Conservation (phyloP, 2,329 filamentous ascomycete genomes). For the Fusarium setosum region DNA sequence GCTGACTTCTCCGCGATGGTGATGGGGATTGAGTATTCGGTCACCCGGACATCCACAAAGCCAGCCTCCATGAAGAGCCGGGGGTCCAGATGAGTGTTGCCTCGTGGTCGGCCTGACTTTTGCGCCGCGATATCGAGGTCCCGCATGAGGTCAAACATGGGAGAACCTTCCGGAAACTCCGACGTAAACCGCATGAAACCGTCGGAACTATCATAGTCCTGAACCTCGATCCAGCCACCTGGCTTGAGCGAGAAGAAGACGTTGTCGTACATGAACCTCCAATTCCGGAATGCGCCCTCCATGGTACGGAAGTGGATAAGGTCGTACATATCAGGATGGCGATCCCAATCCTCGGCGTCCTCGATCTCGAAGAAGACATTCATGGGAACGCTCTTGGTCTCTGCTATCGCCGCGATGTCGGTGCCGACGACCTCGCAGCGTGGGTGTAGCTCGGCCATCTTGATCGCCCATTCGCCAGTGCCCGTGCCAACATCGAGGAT, state of each 20-base stretch:
- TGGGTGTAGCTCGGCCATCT: slow-evolving; percentile 65
- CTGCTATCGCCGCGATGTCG: slow-evolving; percentile 67
- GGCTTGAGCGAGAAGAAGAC: slow-evolving; percentile 65
- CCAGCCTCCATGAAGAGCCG: slow-evolving; percentile 59
- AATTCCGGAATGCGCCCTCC: slow-evolving; percentile 67
- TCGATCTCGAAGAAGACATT: slow-evolving; percentile 71
- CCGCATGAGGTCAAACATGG: slow-evolving; percentile 54
- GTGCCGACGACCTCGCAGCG: slow-evolving; percentile 68
- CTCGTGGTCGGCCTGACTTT: slow-evolving; percentile 58
- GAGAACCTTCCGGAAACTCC: slow-evolving; percentile 56
- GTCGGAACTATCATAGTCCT: slow-evolving; percentile 64
- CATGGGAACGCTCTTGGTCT: slow-evolving; percentile 65
- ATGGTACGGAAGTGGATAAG: slow-evolving; percentile 68
- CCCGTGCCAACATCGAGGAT: slow-evolving; percentile 70
- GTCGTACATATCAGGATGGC: slow-evolving; percentile 63
- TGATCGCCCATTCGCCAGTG: slow-evolving; percentile 63
- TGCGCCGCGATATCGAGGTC: slow-evolving; percentile 58
- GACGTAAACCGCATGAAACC: slow-evolving; percentile 46
- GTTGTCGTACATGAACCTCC: slow-evolving; percentile 65
- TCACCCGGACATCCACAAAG: slow-evolving; percentile 62
- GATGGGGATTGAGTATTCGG: slow-evolving; percentile 61
- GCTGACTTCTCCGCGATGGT: slow-evolving; percentile 57
- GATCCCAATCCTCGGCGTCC: slow-evolving; percentile 70
- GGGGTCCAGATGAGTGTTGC: slow-evolving; percentile 58
- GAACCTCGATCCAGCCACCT: slow-evolving; percentile 67